These are phyloP conservation scores for Corymbia citriodora DNA, from an alignment of 441 rosid genomes.

Conservation along the genomic window DNA sequence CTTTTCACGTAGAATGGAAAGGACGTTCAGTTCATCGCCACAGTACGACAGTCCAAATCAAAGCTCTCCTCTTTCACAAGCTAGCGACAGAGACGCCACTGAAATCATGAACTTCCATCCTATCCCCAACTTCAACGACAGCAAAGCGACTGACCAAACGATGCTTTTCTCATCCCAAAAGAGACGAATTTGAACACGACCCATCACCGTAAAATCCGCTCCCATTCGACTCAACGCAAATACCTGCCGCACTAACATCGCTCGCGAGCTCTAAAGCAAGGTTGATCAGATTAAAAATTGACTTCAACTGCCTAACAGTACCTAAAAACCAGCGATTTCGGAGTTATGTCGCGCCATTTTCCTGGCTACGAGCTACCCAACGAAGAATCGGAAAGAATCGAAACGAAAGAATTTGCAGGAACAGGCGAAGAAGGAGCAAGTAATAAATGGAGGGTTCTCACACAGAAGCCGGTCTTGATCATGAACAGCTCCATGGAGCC, in stretches of 20 bases:
- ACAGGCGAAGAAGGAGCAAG: neutral
- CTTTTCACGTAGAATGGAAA: neutral
- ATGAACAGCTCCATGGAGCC: conserved; percentile 94
- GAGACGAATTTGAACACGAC: neutral
- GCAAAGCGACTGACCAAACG: neutral
- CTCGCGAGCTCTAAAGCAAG: neutral
- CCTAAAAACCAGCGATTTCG: neutral
- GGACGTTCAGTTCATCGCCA: neutral
- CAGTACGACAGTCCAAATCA: neutral
- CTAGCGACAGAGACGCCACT: neutral
- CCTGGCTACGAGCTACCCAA: neutral
- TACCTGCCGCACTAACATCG: neutral
- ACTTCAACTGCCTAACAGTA: neutral
- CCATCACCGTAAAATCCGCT: neutral
- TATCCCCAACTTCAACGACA: neutral
- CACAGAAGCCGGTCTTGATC: conserved; percentile 96
- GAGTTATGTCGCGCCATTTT: neutral
- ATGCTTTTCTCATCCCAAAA: neutral
- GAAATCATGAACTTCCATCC: neutral
- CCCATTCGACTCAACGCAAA: neutral
- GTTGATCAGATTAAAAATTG: neutral
- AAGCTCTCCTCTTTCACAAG: neutral
- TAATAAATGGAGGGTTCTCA: conserved; percentile 30
- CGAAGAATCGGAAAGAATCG: neutral
- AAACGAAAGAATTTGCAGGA: neutral